Base-by-base conservation (phyloP, 768 basidiomycete genomes). In the Rhodotorula sphaerocarpa region DNA sequence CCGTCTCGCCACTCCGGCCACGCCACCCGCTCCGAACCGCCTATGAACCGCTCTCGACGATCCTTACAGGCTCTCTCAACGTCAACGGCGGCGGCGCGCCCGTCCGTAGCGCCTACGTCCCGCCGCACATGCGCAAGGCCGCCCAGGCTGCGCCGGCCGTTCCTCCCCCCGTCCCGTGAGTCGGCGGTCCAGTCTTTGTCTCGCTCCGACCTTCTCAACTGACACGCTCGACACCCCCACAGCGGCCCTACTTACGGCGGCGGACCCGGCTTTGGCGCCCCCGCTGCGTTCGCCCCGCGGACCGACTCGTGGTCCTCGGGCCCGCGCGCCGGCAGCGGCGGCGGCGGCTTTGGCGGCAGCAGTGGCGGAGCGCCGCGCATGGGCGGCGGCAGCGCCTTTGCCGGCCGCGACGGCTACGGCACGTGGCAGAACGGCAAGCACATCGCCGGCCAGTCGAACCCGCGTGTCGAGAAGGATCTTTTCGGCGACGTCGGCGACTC, bases 401-500 rank as follows among this genome's bases (percentile, higher is more conserved):
- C 63, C 54, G 72, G 74, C 41, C 66, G 66, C 53, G 78, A 78
- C 56, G 79, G 79, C 48, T 75, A 68, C 65, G 93, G 95, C 50
- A 76, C 75, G 41, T 99, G 95, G 95, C 86, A 82, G 74, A 89
- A 95, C 67, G 91, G 87, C 70, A 80, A 82, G 70, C 95, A 99
- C 74, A 76, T 88, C 62, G 78, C 84, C n/a, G 95, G 90, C 48
- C 78, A 79, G 25, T 84, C 86, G 72, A 95, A 92, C 79, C 78
- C 79, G 74, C 85, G 91, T 70, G 80, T 92, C 70, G 95, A 99
- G 79, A 91, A 90, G 78, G 92, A 96, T 74, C 86, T 99, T 43
- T 99, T 86, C 71, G 95, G 95, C 57, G 91, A 93, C 67, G 80
- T 81, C 44, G 79, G 82, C 50, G 93, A 96, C 75, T 83, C 86